Evolutionary conservation across 2,329 filamentous ascomycete genomes (phyloP), one percentile per base, ranked within the genome.

Genomic region (Aureobasidium sp.): DNA sequence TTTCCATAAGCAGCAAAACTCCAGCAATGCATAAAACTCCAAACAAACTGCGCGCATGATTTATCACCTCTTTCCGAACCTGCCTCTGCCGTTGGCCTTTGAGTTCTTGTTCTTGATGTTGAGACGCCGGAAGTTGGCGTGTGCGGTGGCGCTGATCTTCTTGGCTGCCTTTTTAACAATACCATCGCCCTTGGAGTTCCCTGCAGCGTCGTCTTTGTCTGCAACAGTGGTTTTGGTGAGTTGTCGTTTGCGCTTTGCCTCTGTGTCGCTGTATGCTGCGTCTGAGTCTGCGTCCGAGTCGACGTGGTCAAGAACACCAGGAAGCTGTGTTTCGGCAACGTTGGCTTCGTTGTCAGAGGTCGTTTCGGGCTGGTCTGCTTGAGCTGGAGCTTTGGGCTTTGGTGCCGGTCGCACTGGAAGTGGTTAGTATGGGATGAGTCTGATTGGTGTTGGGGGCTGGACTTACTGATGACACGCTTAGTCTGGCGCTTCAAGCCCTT

Each of bases 401-500:
- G 72, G 70, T 27, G 70, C 69, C 11, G 72, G 72, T 29, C 63
- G 61, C 63, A 66, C 63, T 65, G 45, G 17, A 7, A 25, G 14
- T 15, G n/a, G 11, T 56, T 11, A 44, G 52, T 41, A 56, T 34
- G 8, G n/a, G 11, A 42, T 11, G 2, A 2, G 3, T 17, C 12
- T 11, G 29, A 3, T 20, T 17, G 6, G 1, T 14, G 27, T 34
- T 42, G 1, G 1, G 4, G 17, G 8, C 2, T 22, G 4, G 15
- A 48, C 62, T 53, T 58, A 65, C 64, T 89, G 64, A 86, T 91
- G 61, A 83, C 80, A 52, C 81, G 78, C 65, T 86, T 80, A 3
- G 90, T 93, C 61, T 89, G 90, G 64, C 90, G 81, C 78, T 94
- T 94, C 71, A 89, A 83, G 0, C 89, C 89, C 77, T 89, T 90